Evolutionary conservation across 129 eudicot genomes (phyloP).

Genomic region (Pseudognaphalium luteoalbum): DNA sequence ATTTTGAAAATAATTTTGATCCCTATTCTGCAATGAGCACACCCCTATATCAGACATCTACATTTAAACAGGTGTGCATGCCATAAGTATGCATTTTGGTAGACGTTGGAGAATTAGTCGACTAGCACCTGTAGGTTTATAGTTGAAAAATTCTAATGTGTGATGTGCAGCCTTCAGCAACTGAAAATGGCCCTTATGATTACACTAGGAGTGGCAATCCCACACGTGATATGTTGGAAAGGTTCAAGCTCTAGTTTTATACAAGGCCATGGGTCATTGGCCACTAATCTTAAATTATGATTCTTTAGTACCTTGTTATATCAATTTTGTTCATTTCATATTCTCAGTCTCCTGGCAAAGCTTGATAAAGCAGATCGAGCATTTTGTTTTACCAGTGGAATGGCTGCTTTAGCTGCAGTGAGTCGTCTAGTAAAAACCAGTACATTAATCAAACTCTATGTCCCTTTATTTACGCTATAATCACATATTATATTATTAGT

Average conservation of each 20-base stretch:
- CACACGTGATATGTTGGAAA: conserved; percentile 81
- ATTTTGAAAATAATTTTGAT: conserved; percentile 81
- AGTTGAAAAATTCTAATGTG: background rate
- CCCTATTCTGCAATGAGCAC: conserved; percentile 88
- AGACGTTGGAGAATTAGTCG: background rate
- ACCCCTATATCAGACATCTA: conserved; percentile 92
- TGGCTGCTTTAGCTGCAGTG: conserved; percentile 97
- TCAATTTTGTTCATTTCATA: background rate
- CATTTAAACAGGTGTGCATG: conserved; percentile 74
- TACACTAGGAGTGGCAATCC: conserved; percentile 99
- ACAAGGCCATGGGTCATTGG: background rate
- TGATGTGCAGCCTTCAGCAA: conserved; percentile 72
- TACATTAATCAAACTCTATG: conserved; percentile 17
- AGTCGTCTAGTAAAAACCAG: conserved; percentile 80
- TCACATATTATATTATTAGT: background rate
- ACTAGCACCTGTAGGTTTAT: background rate
- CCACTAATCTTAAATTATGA: conserved; percentile 9
- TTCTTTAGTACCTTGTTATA: background rate
- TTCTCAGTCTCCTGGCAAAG: conserved; percentile 77
- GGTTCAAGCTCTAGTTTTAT: conserved; percentile 40
- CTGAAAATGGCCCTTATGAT: conserved; percentile 83
- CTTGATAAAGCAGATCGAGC: conserved; percentile 98
- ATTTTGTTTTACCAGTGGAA: conserved; percentile 91
- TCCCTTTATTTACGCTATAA: background rate
- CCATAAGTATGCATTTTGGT: background rate